Evolutionary conservation across 805 yeast genomes (phyloP).

Genomic region (Yamadazyma laniorum): DNA sequence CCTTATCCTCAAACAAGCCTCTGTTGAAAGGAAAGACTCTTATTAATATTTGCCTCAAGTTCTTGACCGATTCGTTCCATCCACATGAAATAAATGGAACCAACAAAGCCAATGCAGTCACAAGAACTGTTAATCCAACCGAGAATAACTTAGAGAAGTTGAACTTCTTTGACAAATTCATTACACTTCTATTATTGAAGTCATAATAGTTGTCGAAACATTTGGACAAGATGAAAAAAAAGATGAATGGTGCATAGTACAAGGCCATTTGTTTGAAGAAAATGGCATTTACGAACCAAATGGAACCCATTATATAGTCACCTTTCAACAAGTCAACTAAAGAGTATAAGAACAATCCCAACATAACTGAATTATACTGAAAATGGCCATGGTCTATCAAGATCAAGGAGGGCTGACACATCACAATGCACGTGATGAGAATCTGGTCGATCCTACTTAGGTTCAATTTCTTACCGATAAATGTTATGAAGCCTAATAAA

Average conservation of each 20-base stretch:
- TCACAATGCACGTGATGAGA: conserved; percentile 70
- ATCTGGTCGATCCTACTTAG: conserved; percentile 72
- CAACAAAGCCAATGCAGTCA: conserved; percentile 50
- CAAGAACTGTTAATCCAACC: conserved; percentile 62
- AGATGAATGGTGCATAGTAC: conserved; percentile 87
- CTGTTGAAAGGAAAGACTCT: conserved; percentile 90
- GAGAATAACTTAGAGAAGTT: conserved; percentile 57
- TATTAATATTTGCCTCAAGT: conserved; percentile 46
- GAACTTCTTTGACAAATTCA: conserved; percentile 27
- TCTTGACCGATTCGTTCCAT: conserved; percentile 17
- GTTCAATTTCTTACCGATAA: conserved; percentile 60
- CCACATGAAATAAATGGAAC: conserved; percentile 53
- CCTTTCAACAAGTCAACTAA: conserved; percentile 64
- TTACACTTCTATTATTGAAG: conserved; percentile 13
- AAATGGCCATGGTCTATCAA: conserved; percentile 96
- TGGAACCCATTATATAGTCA: conserved; percentile 63
- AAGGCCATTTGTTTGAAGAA: conserved; percentile 95
- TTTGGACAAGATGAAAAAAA: conserved; percentile 69
- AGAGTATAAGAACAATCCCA: conserved; percentile 75
- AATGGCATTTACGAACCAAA: conserved; percentile 73
- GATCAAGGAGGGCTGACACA: conserved; percentile 79
- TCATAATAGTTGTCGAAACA: conserved; percentile 22
- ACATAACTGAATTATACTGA: conserved; percentile 92
- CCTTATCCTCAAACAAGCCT: conserved; percentile 96
- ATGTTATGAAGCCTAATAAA: conserved; percentile 64